phyloP scores from a whole-genome alignment of 306 rosid genomes.

The Phaseolus lunatus region DNA sequence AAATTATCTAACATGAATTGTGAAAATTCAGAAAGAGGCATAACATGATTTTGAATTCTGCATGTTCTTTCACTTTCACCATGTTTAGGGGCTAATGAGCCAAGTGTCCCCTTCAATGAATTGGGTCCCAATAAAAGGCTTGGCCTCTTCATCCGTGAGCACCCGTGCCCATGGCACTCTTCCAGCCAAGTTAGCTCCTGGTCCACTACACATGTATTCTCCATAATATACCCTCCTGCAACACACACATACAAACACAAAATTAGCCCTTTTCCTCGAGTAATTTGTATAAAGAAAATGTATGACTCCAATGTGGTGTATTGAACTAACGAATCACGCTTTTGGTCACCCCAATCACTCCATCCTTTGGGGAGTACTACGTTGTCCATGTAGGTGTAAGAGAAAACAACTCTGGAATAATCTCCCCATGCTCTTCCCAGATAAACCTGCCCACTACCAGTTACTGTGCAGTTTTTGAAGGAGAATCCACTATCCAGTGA shows the following conservation, averaged over 20 bases:
- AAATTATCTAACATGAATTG: neutral
- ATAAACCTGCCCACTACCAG: conserved; percentile 68
- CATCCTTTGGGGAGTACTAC: conserved; percentile 69
- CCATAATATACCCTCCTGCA: conserved; percentile 71
- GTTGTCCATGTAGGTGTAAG: conserved; percentile 73
- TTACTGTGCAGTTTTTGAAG: conserved; percentile 58
- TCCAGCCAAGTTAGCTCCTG: conserved; percentile 66
- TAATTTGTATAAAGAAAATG: neutral
- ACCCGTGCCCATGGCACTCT: conserved; percentile 71
- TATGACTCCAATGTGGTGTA: neutral
- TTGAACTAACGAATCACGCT: conserved; percentile 61
- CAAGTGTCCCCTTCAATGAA: conserved; percentile 69
- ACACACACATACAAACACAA: neutral
- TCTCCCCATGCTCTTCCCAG: conserved; percentile 91
- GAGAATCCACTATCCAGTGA: conserved; percentile 79
- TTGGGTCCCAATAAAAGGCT: conserved; percentile 63
- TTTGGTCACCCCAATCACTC: conserved; percentile 76
- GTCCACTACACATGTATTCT: conserved; percentile 82
- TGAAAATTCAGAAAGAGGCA: neutral
- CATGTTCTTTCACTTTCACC: neutral
- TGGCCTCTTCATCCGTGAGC: conserved; percentile 66
- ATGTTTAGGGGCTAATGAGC: conserved; percentile 53
- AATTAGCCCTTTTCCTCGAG: neutral
- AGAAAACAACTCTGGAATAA: conserved; percentile 76
- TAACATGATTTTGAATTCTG: neutral